Conservation (phyloP, 257 asterid genomes). For the Gynochthodes officinalis region DNA sequence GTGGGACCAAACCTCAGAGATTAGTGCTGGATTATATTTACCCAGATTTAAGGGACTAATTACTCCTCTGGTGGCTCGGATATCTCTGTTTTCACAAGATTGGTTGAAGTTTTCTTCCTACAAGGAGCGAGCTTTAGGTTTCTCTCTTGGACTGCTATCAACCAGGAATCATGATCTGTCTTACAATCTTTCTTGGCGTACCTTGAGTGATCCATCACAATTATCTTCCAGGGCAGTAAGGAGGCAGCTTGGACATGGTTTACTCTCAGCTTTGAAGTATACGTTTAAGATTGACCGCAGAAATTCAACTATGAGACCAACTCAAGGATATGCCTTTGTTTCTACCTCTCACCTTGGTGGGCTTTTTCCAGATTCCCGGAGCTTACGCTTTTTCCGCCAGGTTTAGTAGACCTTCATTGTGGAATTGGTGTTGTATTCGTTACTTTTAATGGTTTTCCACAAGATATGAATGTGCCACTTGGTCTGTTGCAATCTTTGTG, state of each 20-base stretch:
- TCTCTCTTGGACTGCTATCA: constrained; percentile 68
- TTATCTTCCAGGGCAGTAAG: constrained; percentile 80
- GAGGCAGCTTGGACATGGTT: constrained; percentile 93
- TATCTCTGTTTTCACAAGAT: constrained; percentile 81
- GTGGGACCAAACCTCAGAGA: constrained; percentile 74
- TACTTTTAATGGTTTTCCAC: no score
- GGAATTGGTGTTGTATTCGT: neutral
- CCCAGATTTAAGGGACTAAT: constrained; percentile 67
- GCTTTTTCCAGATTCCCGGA: constrained; percentile 76
- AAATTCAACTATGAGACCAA: constrained; percentile 81
- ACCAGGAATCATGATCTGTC: constrained; percentile 68
- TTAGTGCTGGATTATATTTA: constrained; percentile 70
- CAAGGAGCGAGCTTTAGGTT: constrained; percentile 75
- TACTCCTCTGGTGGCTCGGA: constrained; percentile 69
- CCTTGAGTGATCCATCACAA: constrained; percentile 82
- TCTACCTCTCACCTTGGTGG: constrained; percentile 86
- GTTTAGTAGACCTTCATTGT: constrained; percentile 30
- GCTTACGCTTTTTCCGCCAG: constrained; percentile 85
- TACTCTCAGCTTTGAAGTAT: constrained; percentile 76
- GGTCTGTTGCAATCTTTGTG: neutral
- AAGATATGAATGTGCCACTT: neutral
- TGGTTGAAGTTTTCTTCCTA: constrained; percentile 92
- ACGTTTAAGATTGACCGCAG: constrained; percentile 67
- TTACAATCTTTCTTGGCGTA: constrained; percentile 86
- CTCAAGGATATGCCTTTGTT: constrained; percentile 78